phyloP scores from a whole-genome alignment of 805 yeast genomes.

The Schwanniomyces vanrijiae region DNA sequence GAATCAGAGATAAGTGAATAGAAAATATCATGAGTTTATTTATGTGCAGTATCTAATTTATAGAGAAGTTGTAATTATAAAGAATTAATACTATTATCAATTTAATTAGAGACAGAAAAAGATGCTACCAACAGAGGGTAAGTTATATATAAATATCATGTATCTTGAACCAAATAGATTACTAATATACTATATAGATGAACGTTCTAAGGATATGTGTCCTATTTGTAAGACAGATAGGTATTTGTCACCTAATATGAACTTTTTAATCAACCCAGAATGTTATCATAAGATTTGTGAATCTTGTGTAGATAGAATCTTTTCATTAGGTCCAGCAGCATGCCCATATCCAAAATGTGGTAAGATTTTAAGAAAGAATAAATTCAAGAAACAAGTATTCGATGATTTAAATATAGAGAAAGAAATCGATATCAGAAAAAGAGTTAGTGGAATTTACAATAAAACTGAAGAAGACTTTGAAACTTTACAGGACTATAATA shows the following conservation, averaged over 20 bases:
- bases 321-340: slow-evolving; percentile 91
- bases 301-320: slow-evolving; percentile 93
- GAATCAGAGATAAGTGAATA: no score
- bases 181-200: slow-evolving; percentile 31
- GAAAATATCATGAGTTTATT: no score
- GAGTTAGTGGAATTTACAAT: slow-evolving; percentile 77
- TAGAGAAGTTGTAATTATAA: no score
- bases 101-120: not conserved
- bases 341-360: slow-evolving; percentile 95
- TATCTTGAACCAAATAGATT: no score
- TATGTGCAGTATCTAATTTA: no score
- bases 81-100: not conserved
- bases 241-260: slow-evolving; percentile 90
- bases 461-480: slow-evolving; percentile 74
- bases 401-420: slow-evolving; percentile 88
- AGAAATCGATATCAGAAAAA: slow-evolving; percentile 86
- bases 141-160: not conserved
- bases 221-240: slow-evolving; percentile 96
- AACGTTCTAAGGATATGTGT: slow-evolving; percentile 75
- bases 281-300: slow-evolving; percentile 98
- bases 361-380: slow-evolving; percentile 80
- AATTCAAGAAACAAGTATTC: slow-evolving; percentile 88
- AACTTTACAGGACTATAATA: slow-evolving; percentile 60
- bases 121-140: not conserved
- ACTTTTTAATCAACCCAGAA: slow-evolving; percentile 90